Percentiles rank a stretch among this genome's conserved stretches.
Evolutionary conservation across 148 eudicot genomes (phyloP).

Genomic region (Vaccinium darrowii): DNA sequence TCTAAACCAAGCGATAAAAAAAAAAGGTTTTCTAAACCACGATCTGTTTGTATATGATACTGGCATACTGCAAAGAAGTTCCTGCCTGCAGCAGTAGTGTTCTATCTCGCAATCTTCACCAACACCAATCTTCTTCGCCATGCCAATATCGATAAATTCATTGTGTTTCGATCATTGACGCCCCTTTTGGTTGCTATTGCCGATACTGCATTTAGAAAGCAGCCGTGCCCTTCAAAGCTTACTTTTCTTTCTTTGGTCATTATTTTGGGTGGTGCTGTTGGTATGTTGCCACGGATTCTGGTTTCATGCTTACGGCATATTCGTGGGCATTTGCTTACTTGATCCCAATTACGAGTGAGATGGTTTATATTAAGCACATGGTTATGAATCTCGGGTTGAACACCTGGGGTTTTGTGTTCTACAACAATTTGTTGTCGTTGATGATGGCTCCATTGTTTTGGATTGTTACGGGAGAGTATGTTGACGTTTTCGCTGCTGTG

Average conservation of each 20-base stretch:
- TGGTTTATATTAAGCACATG: conserved; percentile 98
- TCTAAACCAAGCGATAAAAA: too few species aligned
- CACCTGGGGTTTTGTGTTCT: conserved; percentile 94
- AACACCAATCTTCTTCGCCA: conserved; percentile 91
- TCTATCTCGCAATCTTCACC: conserved; percentile 83
- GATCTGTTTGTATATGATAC: conserved; percentile 59
- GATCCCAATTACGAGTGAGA: conserved; percentile 82
- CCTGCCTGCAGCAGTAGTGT: conserved; percentile 84
- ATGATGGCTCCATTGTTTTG: conserved; percentile 92
- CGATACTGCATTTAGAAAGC: conserved; percentile 79
- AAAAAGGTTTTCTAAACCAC: conserved; percentile 71
- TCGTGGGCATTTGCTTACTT: conserved; percentile 91
- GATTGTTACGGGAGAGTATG: conserved; percentile 81
- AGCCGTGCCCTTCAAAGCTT: conserved; percentile 82
- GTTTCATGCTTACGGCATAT: conserved; percentile 79
- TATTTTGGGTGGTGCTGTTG: conserved; percentile 85
- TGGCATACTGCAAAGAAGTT: conserved; percentile 80
- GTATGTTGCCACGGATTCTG: conserved; percentile 89
- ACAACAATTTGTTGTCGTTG: conserved; percentile 81
- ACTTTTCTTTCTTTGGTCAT: conserved; percentile 68
- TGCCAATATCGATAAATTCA: conserved; percentile 91
- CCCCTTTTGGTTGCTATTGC: conserved; percentile 91
- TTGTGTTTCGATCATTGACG: conserved; percentile 84
- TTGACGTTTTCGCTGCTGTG: conserved; percentile 62
- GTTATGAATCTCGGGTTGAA: conserved; percentile 90